Evolutionary conservation across 768 basidiomycete genomes (phyloP), one percentile per base, ranked within the genome.

Genomic region (Clitopilus hobsonii): DNA sequence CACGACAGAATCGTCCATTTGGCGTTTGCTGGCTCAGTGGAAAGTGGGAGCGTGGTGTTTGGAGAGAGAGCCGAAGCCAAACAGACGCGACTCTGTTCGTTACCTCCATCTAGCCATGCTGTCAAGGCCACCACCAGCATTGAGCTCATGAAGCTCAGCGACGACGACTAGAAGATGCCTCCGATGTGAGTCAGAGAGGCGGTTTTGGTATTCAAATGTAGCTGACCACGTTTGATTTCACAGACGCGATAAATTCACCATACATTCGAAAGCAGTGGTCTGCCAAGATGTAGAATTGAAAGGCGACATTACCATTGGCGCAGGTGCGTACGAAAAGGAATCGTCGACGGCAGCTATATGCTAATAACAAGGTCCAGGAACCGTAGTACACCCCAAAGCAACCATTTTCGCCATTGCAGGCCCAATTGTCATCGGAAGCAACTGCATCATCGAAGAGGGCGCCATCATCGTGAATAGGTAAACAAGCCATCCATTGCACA

Each of bases 221-320:
- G 18, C 13, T 48, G 18, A 11, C 5, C 13, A 48, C 18, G 11
- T 22, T 22, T 48, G 3, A 48, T 4, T 48, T 22, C 5, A 11
- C 64, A 94, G 91, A 70, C 88, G 89, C 60, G 89, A 94, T 74
- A 91, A 89, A 67, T 88, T 91, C 64, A 89, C 87, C 5, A 91
- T 97, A 45, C 92, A 96, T 60, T 90, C 94, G 2, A 92, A 86
- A 66, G 89, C 93, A 5, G 80, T 96, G 49, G 89, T 98, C 25
- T 93, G 91, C 66, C 89, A 93, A 65, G 94, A 97, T 73, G 91
- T 92, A 26, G 94, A 98, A 58, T 78, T 98, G 61, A 91, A 92
- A 67, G 96, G 97, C 51, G 89, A 94, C 63, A 90, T 96, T 53
- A 95, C 94, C 18, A 89, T 99, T 55, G 94, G 94, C 24, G 78